phyloP scores from a whole-genome alignment of 495 filamentous ascomycete species.

The Aspergillus sclerotioniger region DNA sequence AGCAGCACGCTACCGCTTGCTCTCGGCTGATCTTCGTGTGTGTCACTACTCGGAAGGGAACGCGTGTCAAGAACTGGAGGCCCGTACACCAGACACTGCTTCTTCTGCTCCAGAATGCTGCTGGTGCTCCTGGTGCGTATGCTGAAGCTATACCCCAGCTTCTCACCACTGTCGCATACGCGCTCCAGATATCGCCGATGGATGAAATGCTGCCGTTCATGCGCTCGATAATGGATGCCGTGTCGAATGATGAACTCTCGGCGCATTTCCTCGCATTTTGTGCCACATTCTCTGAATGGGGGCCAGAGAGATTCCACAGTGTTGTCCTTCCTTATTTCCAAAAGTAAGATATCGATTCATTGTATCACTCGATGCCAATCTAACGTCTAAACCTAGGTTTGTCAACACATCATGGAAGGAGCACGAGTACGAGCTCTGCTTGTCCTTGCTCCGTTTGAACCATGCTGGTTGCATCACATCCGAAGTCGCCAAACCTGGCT shows the following conservation, averaged over 20 bases:
- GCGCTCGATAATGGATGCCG: constrained; percentile 57
- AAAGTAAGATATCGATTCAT: constrained; percentile 43
- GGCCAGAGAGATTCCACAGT: constrained; percentile 70
- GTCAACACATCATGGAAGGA: constrained; percentile 68
- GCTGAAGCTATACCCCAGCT: constrained; percentile 54
- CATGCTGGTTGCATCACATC: constrained; percentile 48
- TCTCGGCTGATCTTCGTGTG: constrained; percentile 64
- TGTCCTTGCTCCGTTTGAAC: constrained; percentile 66
- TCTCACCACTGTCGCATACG: constrained; percentile 61
- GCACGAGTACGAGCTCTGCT: constrained; percentile 65
- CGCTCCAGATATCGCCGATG: constrained; percentile 73
- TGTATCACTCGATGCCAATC: not conserved
- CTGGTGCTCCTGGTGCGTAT: constrained; percentile 38
- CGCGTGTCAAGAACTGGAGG: constrained; percentile 71
- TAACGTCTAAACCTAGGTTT: constrained; percentile 50
- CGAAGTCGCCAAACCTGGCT: constrained; percentile 49
- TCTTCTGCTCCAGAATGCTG: constrained; percentile 49
- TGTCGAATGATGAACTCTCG: constrained; percentile 61
- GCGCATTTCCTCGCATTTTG: constrained; percentile 79
- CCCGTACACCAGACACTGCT: constrained; percentile 56
- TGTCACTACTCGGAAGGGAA: constrained; percentile 73
- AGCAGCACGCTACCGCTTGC: constrained; percentile 49
- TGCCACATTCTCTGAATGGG: constrained; percentile 69
- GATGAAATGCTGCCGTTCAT: constrained; percentile 71
- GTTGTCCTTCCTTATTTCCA: constrained; percentile 79